Percentiles rank a stretch among this genome's conserved stretches.
phyloP scores from a whole-genome alignment of 1,139 yeast genomes.

The Candida pseudoviswanathii region DNA sequence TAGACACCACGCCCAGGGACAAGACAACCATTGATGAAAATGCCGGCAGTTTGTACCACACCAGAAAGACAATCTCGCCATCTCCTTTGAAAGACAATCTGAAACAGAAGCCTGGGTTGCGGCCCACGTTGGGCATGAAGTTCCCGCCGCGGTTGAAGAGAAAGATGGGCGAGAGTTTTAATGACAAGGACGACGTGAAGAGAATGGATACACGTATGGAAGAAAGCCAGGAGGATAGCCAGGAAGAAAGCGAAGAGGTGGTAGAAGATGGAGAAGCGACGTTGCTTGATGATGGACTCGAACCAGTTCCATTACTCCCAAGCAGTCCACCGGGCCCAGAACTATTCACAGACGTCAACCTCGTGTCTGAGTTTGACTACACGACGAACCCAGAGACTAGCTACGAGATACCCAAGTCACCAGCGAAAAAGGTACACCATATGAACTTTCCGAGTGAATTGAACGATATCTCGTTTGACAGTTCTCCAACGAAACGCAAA shows the following conservation, averaged over 20 bases:
- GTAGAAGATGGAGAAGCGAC: conserved; percentile 20
- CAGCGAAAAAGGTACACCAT: conserved; percentile 14
- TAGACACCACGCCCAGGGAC: conserved; percentile 41
- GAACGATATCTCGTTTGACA: background rate
- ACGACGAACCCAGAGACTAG: conserved; percentile 23
- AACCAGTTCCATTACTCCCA: conserved; percentile 23
- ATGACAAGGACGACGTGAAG: conserved; percentile 47
- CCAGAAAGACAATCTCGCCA: conserved; percentile 21
- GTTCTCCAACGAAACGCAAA: background rate
- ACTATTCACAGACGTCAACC: conserved; percentile 18
- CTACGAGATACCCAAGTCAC: conserved; percentile 31
- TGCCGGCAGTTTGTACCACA: conserved; percentile 41
- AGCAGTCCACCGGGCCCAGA: conserved; percentile 31
- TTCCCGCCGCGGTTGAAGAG: conserved; percentile 44
- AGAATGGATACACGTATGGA: conserved; percentile 29
- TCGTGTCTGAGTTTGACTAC: conserved; percentile 31
- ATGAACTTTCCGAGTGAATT: conserved; percentile 10
- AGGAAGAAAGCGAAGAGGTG: conserved; percentile 7
- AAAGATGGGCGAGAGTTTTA: conserved; percentile 49
- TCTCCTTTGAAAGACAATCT: conserved; percentile 12
- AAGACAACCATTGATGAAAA: conserved; percentile 39
- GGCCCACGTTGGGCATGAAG: conserved; percentile 44
- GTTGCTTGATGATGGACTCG: conserved; percentile 16
- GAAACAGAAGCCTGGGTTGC: conserved; percentile 10
- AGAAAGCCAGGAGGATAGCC: conserved; percentile 11